These are phyloP conservation scores for Colletotrichum agaves DNA, from an alignment of 2,329 filamentous ascomycete species.

Conservation along the genomic window DNA sequence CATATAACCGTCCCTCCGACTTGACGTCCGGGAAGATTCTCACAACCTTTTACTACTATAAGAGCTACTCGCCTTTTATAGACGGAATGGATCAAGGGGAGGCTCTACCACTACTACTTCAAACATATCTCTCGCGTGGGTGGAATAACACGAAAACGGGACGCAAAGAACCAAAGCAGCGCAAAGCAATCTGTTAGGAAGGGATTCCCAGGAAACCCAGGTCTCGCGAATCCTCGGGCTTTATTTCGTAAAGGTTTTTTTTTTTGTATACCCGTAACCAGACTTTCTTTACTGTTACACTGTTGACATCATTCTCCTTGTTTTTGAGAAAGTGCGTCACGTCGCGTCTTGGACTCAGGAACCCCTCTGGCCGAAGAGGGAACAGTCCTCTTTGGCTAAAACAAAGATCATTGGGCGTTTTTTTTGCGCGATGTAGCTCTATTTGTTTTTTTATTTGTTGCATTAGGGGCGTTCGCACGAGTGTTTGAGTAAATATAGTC, in stretches of 20 bases:
- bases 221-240: background rate
- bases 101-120: background rate
- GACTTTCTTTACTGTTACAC: slow-evolving; percentile 36
- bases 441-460: slow-evolving; percentile 6
- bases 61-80: slow-evolving; percentile 28
- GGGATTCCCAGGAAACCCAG: slow-evolving; percentile 20
- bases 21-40: slow-evolving; percentile 36
- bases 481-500: slow-evolving; percentile 29
- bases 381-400: slow-evolving; percentile 2
- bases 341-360: slow-evolving; percentile 21
- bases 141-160: background rate
- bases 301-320: background rate
- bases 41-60: slow-evolving; percentile 16
- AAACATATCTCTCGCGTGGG: background rate
- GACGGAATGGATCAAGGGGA: slow-evolving; percentile 32
- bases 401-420: background rate
- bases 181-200: background rate
- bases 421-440: background rate
- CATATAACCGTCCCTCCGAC: slow-evolving; percentile 27
- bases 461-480: slow-evolving; percentile 38
- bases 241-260: slow-evolving; percentile 20
- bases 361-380: background rate
- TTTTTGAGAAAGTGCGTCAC: background rate
- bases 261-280: slow-evolving; percentile 30
- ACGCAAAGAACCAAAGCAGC: background rate